phyloP scores from a whole-genome alignment of 495 filamentous ascomycete species.

The Daldinia vernicosa region DNA sequence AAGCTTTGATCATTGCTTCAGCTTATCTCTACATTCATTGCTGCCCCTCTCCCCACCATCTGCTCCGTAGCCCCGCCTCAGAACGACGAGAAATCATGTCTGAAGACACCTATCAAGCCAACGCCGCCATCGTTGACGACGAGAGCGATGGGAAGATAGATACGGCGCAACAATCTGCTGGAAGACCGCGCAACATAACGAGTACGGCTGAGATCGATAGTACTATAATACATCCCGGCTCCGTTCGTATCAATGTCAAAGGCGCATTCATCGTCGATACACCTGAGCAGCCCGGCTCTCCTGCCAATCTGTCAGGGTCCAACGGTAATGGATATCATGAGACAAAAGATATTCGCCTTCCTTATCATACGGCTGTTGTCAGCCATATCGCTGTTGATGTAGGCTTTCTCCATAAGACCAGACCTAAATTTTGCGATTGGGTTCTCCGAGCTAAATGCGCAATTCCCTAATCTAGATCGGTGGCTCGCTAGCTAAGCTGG shows the following conservation, averaged over 20 bases:
- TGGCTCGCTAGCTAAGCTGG: slow-evolving; percentile 91
- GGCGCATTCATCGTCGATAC: slow-evolving; percentile 95
- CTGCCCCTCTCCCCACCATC: not conserved
- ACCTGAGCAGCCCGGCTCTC: slow-evolving; percentile 59
- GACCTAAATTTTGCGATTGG: slow-evolving; percentile 2
- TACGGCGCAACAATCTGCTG: slow-evolving; percentile 10
- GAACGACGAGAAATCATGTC: slow-evolving; percentile 22
- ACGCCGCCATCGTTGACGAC: slow-evolving; percentile 32
- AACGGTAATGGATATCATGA: slow-evolving; percentile 70
- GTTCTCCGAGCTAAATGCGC: not conserved
- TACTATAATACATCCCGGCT: slow-evolving; percentile 82
- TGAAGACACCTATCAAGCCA: slow-evolving; percentile 33
- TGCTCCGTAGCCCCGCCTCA: not conserved
- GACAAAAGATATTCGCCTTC: slow-evolving; percentile 91
- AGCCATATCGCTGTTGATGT: slow-evolving; percentile 98
- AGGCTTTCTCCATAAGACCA: slow-evolving; percentile 47
- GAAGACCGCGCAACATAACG: slow-evolving; percentile 49
- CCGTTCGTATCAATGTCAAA: slow-evolving; percentile 91
- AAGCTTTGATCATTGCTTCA: slow-evolving; percentile 19
- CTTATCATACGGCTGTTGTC: slow-evolving; percentile 90
- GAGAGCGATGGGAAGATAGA: slow-evolving; percentile 7
- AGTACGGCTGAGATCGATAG: slow-evolving; percentile 70
- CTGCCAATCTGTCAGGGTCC: slow-evolving; percentile 55
- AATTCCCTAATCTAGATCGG: slow-evolving; percentile 75
- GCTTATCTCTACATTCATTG: not conserved